Conservation (phyloP, 2,329 filamentous ascomycete species). For the Cladosporium halotolerans region DNA sequence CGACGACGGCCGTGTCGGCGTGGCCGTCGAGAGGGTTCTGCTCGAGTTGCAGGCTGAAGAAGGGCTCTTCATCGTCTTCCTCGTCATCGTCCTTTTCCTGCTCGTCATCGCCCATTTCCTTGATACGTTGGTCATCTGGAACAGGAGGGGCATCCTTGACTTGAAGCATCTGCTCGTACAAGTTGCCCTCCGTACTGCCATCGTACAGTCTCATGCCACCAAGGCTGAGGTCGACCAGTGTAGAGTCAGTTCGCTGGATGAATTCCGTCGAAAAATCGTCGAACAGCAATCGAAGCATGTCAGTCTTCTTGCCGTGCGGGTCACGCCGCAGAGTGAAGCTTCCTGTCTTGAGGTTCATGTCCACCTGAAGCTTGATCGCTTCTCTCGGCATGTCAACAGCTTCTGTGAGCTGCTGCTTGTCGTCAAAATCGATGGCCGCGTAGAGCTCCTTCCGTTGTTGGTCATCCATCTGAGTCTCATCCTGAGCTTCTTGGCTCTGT, state of each 20-base stretch:
- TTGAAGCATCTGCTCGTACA: constrained; percentile 90
- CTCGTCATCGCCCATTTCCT: constrained; percentile 45
- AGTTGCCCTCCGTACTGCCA: constrained; percentile 81
- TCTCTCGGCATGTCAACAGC: constrained; percentile 86
- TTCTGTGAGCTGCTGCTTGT: constrained; percentile 83
- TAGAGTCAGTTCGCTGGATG: constrained; percentile 82
- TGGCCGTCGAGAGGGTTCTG: constrained; percentile 90
- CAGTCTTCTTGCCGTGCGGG: constrained; percentile 67
- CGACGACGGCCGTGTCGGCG: constrained; percentile 81
- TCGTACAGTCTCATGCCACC: constrained; percentile 93
- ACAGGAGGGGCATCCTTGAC: constrained; percentile 77
- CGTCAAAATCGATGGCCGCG: constrained; percentile 95
- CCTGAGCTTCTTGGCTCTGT: constrained; percentile 57
- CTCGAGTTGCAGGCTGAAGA: constrained; percentile 90
- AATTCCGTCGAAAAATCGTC: constrained; percentile 90
- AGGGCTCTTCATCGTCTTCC: constrained; percentile 59
- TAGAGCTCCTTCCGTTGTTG: constrained; percentile 95
- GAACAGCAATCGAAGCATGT: constrained; percentile 87
- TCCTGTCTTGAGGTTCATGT: constrained; percentile 87
- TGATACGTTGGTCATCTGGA: constrained; percentile 43
- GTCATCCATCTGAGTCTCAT: constrained; percentile 85
- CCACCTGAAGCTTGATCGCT: constrained; percentile 84
- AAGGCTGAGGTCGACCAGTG: constrained; percentile 80
- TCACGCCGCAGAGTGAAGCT: constrained; percentile 90
- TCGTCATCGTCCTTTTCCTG: constrained; percentile 36